Percentiles rank a stretch among this genome's conserved stretches.
Evolutionary conservation across 768 basidiomycete species (phyloP).

Genomic region (Trametopsis cervina): DNA sequence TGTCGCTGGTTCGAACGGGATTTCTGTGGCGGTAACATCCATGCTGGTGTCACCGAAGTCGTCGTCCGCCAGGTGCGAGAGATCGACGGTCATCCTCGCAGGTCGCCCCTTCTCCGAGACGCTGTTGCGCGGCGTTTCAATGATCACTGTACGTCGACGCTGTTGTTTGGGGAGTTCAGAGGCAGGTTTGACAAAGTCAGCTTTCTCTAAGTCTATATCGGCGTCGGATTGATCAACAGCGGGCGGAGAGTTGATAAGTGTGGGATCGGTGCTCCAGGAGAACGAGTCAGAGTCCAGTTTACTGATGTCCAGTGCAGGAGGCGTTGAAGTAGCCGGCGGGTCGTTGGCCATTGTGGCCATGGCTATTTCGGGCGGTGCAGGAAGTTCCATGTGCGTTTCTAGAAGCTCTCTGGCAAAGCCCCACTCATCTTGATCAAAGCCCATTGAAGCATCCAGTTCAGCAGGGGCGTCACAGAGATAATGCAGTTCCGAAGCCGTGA

Average conservation of each 20-base stretch:
- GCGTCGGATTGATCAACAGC: neutral
- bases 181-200: neutral
- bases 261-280: constrained; percentile 12
- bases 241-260: constrained; percentile 8
- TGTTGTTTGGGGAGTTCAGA: constrained; percentile 9
- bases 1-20: constrained; percentile 18
- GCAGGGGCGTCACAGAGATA: neutral
- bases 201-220: neutral
- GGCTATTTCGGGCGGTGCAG: constrained; percentile 1
- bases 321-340: neutral
- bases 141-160: constrained; percentile 24
- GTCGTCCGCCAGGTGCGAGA: constrained; percentile 13
- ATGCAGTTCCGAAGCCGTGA: constrained; percentile 7
- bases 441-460: constrained; percentile 2
- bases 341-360: neutral
- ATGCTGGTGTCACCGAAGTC: constrained; percentile 7
- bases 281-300: constrained; percentile 6
- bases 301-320: neutral
- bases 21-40: constrained; percentile 2
- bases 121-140: constrained; percentile 19
- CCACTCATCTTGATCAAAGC: constrained; percentile 22
- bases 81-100: constrained; percentile 9
- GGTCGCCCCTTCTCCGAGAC: neutral
- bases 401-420: constrained; percentile 29
- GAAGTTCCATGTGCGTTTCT: constrained; percentile 13